Base-by-base conservation (phyloP, 768 basidiomycete genomes). In the Hebeloma cylindrosporum region DNA sequence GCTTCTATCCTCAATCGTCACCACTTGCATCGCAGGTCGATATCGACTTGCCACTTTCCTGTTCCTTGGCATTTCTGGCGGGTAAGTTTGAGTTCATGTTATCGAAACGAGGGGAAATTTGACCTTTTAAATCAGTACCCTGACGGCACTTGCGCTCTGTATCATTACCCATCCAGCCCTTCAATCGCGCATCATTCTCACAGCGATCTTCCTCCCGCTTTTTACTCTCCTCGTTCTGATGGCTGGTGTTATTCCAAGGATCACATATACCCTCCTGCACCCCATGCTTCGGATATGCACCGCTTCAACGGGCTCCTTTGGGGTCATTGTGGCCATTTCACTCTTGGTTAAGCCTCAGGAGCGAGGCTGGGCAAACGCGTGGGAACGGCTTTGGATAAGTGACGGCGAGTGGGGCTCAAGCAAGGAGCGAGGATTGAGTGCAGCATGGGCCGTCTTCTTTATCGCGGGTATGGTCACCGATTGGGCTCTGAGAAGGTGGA, bases 351-450 rank as follows among this genome's bases (percentile, higher is more conserved):
- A 67, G 13, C 71, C 74, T 0, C 60, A 67, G 14, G 64, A 74
- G 9, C 53, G 53, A 14, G 58, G 60, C 2, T 86, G 82, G 83
- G 75, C 75, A 3, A 72, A 83, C 53, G 69, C 75, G 7, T 85
- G 80, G 80, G 76, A 79, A 45, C 73, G 83, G 9, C 62, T 82
- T 2, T 88, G 80, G 77, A 47, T 78, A n/a, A 40, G 39, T 4
- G 66, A 75, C 28, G 63, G 64, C 0, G 48, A 60, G 9, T 85
- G 83, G 83, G 82, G 80, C 0, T 71, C 73, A 0, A 54, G 60
- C 21, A 53, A 69, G 39, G 84, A 86, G 63, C 75, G 78, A 44
- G 82, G 77, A 1, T 65, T 85, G 17, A 80, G 72, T 50, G 79
- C 79, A 3, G 74, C 71, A 7, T 83, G 71, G 56, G 77, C 74